A percentile compares a stretch with the other conserved stretches of the same genome.
Conservation (phyloP, 768 basidiomycete species). For the Agrocybe chaxingu region DNA sequence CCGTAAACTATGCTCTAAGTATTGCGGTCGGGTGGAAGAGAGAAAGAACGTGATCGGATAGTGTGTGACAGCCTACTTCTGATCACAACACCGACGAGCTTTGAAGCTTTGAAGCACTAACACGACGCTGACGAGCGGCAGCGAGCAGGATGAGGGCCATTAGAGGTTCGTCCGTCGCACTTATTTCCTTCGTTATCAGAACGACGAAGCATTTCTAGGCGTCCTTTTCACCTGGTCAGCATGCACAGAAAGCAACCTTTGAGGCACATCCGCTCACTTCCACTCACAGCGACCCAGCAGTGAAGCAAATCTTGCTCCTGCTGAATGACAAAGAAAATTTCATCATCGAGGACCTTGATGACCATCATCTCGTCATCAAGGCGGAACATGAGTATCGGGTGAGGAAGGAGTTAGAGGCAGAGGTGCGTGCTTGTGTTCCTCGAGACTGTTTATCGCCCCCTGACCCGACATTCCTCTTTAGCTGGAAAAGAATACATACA, state of each 20-base stretch:
- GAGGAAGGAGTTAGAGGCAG: slow-evolving; percentile 65
- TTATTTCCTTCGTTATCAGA: not conserved
- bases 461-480: slow-evolving; percentile 23
- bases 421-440: slow-evolving; percentile 46
- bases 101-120: not conserved
- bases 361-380: slow-evolving; percentile 79
- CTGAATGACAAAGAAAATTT: slow-evolving; percentile 82
- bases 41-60: not conserved
- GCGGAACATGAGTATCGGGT: slow-evolving; percentile 79
- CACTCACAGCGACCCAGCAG: slow-evolving; percentile 70
- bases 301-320: slow-evolving; percentile 80
- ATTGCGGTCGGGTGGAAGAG: not conserved
- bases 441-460: not conserved
- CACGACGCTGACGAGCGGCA: not conserved
- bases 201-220: slow-evolving; percentile 34
- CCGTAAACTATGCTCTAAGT: no score
- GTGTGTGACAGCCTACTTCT: slow-evolving; percentile 5
- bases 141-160: slow-evolving; percentile 53
- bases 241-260: not conserved
- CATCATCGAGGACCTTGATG: slow-evolving; percentile 85
- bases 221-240: slow-evolving; percentile 66
- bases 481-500: slow-evolving; percentile 88
- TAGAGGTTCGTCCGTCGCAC: slow-evolving; percentile 41
- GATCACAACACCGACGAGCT: slow-evolving; percentile 10
- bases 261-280: not conserved